A percentile compares a stretch with the other conserved stretches of the same genome.
Conservation (phyloP, 179 eudicot species). For the Heliamphora pulchella region DNA sequence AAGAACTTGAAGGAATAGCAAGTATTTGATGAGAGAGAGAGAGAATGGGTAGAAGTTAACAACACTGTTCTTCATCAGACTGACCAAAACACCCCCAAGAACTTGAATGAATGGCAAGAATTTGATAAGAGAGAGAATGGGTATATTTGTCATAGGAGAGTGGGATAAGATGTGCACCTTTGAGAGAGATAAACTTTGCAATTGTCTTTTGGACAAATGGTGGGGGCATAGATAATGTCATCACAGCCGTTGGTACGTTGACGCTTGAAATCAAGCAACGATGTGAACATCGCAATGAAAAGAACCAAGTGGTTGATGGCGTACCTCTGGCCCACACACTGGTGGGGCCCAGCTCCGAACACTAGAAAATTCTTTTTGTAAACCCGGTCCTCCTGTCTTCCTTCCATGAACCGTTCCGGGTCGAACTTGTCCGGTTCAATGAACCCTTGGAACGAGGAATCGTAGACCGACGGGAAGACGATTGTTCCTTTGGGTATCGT, state of each 20-base stretch:
- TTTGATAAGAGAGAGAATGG: neutral
- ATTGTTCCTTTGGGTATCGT: slow-evolving; percentile 64
- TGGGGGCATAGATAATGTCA: slow-evolving; percentile 60
- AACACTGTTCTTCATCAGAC: neutral
- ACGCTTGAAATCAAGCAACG: slow-evolving; percentile 61
- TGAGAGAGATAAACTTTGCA: slow-evolving; percentile 45
- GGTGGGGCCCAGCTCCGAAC: slow-evolving; percentile 82
- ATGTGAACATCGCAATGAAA: slow-evolving; percentile 60
- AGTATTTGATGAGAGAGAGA: neutral
- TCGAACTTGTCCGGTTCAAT: slow-evolving; percentile 58
- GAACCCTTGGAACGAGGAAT: slow-evolving; percentile 79
- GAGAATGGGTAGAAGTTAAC: no score
- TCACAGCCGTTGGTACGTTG: slow-evolving; percentile 68
- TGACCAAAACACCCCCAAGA: neutral
- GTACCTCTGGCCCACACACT: slow-evolving; percentile 80
- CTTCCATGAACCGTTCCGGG: slow-evolving; percentile 72
- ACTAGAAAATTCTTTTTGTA: slow-evolving; percentile 60
- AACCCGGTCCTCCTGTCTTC: slow-evolving; percentile 53
- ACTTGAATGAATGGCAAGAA: neutral
- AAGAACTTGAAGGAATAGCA: neutral
- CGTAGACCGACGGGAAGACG: slow-evolving; percentile 74
- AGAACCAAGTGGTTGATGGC: slow-evolving; percentile 60
- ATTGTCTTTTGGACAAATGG: slow-evolving; percentile 78
- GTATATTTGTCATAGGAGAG: slow-evolving; percentile 18
- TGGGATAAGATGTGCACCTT: slow-evolving; percentile 25